Evolutionary conservation across 202 grass and related monocot genomes (phyloP), one percentile per base, ranked within the genome.

Genomic region (Alloteropsis angusta): DNA sequence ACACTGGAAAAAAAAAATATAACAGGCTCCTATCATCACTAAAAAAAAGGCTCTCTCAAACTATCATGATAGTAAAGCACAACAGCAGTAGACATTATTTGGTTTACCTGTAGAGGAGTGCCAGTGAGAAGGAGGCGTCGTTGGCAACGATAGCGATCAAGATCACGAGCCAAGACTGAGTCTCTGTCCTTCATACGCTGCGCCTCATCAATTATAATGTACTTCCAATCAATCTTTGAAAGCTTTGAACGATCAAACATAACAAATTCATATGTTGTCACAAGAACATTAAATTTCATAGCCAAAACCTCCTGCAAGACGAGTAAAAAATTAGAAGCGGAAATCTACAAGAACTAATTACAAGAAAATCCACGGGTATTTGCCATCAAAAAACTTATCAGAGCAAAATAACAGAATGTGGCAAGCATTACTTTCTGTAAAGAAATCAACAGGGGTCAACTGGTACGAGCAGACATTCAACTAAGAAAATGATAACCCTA

Each of bases 161-260:
- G 90, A 85, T 96, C 96, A 63, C 96, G 90, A 4, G 96, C 96
- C 80, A 99, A 81, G 52, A 99, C 96, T 15, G 96, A 99, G 62
- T 99, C 92, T 65, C 96, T 93, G 57, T 99, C 88, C 68, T 99
- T 99, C 96, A 99, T 99, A 26, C 96, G 86, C 80, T 99, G 96
- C 37, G 96, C 96, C 84, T 99, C 96, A 17, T 99, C 96, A 76
- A 99, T 99, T 70, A 99, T 93, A 87, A 99, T 99, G 55, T 99
- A 99, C 70, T 91, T 99, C 92, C 96, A 99, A 70, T 96, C 96
- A 86, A 99, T 84, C 90, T 41, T 99, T 82, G 96, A 99, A 77
- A 99, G 84, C 84, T 96, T 99, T 42, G 96, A 93, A 15, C 96
- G 96, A 45, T 99, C 96, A 80, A 84, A 96, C 96, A 99, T 99